Base-by-base conservation (phyloP, 768 basidiomycete species). In the Mycena galericulata region DNA sequence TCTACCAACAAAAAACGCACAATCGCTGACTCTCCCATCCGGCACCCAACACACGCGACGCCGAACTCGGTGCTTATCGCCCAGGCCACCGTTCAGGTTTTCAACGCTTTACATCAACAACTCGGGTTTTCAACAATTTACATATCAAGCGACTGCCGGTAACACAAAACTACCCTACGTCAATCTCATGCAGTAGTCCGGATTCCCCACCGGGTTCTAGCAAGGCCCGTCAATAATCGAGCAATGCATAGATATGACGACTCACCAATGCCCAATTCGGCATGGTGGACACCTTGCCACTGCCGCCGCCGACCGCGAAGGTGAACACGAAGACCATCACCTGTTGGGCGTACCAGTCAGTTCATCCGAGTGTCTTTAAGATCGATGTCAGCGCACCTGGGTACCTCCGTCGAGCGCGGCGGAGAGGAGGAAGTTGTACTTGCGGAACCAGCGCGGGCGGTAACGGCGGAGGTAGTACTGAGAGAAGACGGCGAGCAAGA, bases 281-380 rank as follows among this genome's bases (percentile, higher is more conserved):
- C 68, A 83, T 77, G 18, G 75, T 70, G 7, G 70, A 59, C 17
- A 81, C 82, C 38, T 70, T 79, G 1, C 84, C 84, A 45, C 83
- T 82, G 4, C 82, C 84, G 1, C 84, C 84, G 29, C 81, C 83
- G 85, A 89, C 86, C 0, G 86, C 71, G 78, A 87, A 75, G 1
- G 87, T 86, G 17, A 84, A 77, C 17, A 88, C 78, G 74, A 86
- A 86, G 29, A 86, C 81, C 87, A 88, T 89, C 18, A 88, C 85
- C 76, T 87, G 68, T 85, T 78, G 63, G 84, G 71, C 66, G 84
- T 80, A 11, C 79, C 77, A 72, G 82, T 79, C n/a, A 81, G 83
- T 62, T 80, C 86, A 72, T 77, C 80, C 80, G 82, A 29, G 2
- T 29, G 9, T 22, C n/a, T n/a, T n/a, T n/a, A n/a, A n/a, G 34